A percentile compares a stretch with the other conserved stretches of the same genome.
Conservation (phyloP, 352 stramenopile genomes). For the Aphanomyces invadans region DNA sequence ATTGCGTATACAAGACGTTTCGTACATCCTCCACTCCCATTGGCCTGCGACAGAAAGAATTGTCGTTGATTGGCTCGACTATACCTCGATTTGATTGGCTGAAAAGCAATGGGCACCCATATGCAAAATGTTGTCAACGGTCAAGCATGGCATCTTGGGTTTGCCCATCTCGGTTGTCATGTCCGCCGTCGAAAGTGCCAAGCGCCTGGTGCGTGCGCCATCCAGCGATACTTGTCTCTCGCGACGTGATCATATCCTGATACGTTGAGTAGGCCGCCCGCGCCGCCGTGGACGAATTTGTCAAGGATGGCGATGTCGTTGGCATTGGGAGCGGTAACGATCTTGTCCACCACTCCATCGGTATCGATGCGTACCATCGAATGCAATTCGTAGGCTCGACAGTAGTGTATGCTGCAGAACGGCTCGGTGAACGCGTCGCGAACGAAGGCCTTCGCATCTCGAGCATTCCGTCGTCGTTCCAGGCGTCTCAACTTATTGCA, state of each 20-base stretch:
- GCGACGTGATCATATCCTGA: not conserved
- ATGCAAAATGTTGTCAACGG: not conserved
- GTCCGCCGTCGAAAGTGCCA: conserved; percentile 24
- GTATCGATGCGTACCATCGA: no score
- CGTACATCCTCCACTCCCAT: not conserved
- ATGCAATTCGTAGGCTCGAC: conserved; percentile 72
- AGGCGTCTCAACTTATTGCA: conserved; percentile 91
- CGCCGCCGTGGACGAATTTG: conserved; percentile 88
- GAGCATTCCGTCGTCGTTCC: conserved; percentile 96
- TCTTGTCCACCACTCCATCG: not conserved
- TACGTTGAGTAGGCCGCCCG: conserved; percentile 49
- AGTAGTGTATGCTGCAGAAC: conserved; percentile 96
- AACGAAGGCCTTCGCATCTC: conserved; percentile 73
- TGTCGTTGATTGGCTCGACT: not conserved
- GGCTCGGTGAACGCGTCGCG: conserved; percentile 90
- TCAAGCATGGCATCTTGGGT: not conserved
- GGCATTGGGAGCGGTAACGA: conserved; percentile 90
- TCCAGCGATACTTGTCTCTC: not conserved
- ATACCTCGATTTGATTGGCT: not conserved
- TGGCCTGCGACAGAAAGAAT: not conserved
- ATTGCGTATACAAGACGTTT: not conserved
- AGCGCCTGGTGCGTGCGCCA: conserved; percentile 23
- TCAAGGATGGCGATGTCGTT: conserved; percentile 93
- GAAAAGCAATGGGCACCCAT: not conserved
- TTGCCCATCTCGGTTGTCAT: conserved; percentile 10